Base-by-base conservation (phyloP, 169 alveolate species). In the Cryptosporidium sp. region DNA sequence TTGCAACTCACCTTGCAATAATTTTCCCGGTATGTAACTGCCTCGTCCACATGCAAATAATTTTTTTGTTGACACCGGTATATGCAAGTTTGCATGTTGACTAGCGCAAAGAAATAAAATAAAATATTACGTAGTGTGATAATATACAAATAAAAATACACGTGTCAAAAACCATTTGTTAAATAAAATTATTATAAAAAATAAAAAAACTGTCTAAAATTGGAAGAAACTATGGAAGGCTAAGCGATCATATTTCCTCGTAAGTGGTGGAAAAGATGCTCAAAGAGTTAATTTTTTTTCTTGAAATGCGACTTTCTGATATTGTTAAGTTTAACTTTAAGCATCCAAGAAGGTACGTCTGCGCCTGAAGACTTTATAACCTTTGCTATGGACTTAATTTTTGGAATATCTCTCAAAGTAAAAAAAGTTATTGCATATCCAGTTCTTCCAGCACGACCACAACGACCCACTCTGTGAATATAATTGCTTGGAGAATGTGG, bases 401-500 rank as follows among this genome's bases (percentile, higher is more conserved):
- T 86, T 61, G 93, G 93, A 29, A 91, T 91, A 85, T 97, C 99
- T 43, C 94, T 95, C 75, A 95, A 94, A 23, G 97, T 96, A 62
- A 93, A 94, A 45, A 96, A 93, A 26, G 99, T 95, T 61, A 95
- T 93, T 7, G 99, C 98, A 73, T 84, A 85, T 29, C 98, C 98
- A 51, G 86, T 84, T 91, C 94, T 93, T 14, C 98, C 98, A 0
- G 99, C 99, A 70, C 99, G 93, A 21, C 99, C 99, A n/a, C 99
- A 96, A 85, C 99, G 95, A 12, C 99, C 99, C 31, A 98, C 96
- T 86, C 99, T 96, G 93, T 98, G 99, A 51, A 98, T 96, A 92
- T 98, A 98, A 73, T 95, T 95, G 50, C 96, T 95, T 26, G 96
- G 93, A 23, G 96, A 93, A 87, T 94, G 95, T n/a, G 99, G 99